A percentile compares a stretch with the other conserved stretches of the same genome.
phyloP scores from a whole-genome alignment of 768 basidiomycete genomes.

The Mycena crocata region DNA sequence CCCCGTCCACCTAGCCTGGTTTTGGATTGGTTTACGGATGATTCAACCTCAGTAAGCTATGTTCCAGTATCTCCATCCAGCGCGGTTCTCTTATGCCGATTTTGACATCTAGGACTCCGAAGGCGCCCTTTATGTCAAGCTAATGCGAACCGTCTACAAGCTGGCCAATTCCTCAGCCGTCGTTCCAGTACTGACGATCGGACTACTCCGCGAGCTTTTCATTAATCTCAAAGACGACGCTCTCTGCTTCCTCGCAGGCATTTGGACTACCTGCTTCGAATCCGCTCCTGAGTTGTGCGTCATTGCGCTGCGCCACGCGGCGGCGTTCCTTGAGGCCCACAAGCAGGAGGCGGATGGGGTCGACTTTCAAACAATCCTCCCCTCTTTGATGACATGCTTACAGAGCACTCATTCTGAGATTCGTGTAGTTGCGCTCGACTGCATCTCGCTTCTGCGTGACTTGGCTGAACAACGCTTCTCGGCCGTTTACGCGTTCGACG shows the following conservation, averaged over 20 bases:
- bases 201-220: constrained; percentile 75
- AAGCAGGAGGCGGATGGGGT: constrained; percentile 59
- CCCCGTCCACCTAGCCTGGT: constrained; percentile 52
- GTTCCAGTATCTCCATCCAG: constrained; percentile 22
- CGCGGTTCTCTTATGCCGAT: neutral
- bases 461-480: constrained; percentile 56
- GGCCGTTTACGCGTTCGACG: constrained; percentile 78
- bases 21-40: constrained; percentile 65
- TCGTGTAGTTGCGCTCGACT: constrained; percentile 67
- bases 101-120: constrained; percentile 11
- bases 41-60: constrained; percentile 48
- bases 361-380: constrained; percentile 87
- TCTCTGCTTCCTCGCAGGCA: constrained; percentile 82
- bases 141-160: constrained; percentile 74
- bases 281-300: constrained; percentile 48
- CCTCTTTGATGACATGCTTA: constrained; percentile 73
- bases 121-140: constrained; percentile 61
- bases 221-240: constrained; percentile 74
- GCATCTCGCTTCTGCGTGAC: constrained; percentile 60
- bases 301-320: constrained; percentile 78
- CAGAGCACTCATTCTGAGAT: constrained; percentile 55
- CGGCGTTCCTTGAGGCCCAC: constrained; percentile 86
- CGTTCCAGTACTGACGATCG: constrained; percentile 61
- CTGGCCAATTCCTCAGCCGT: constrained; percentile 69
- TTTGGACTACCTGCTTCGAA: constrained; percentile 59